Evolutionary conservation across 2,329 filamentous ascomycete species (phyloP).

Genomic region (Fusarium liriodendri): DNA sequence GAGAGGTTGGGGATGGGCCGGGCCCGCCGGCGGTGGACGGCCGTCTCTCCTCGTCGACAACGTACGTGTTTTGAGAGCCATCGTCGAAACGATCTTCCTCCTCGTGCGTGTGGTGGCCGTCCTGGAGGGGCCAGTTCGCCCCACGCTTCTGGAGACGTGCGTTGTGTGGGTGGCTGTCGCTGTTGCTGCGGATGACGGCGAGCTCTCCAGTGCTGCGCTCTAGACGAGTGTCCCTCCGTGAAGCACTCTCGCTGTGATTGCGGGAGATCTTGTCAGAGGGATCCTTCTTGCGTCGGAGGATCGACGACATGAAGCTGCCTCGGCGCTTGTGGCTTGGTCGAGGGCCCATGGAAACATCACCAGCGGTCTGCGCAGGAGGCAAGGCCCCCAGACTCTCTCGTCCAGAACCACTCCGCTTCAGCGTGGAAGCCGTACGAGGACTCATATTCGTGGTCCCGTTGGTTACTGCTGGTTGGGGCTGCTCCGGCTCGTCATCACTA

Average conservation of each 20-base stretch:
- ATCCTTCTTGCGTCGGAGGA: slow-evolving; percentile 72
- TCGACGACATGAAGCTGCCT: slow-evolving; percentile 66
- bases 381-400: slow-evolving; percentile 48
- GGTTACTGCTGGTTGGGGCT: slow-evolving; percentile 22
- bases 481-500: slow-evolving; percentile 62
- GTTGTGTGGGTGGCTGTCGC: slow-evolving; percentile 40
- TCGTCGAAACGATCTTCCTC: slow-evolving; percentile 42
- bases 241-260: slow-evolving; percentile 66
- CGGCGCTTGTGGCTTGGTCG: slow-evolving; percentile 52
- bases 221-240: slow-evolving; percentile 70
- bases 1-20: slow-evolving; percentile 40
- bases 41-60: slow-evolving; percentile 42
- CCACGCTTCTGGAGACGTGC: slow-evolving; percentile 44
- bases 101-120: slow-evolving; percentile 48
- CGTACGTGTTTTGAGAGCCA: slow-evolving; percentile 41
- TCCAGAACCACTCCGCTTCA: slow-evolving; percentile 57
- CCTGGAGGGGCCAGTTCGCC: slow-evolving; percentile 50
- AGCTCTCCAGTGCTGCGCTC: slow-evolving; percentile 69
- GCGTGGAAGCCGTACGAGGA: slow-evolving; percentile 40
- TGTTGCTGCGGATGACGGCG: slow-evolving; percentile 55
- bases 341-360: slow-evolving; percentile 27
- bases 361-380: slow-evolving; percentile 36
- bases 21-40: slow-evolving; percentile 51
- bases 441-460: slow-evolving; percentile 19
- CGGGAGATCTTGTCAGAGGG: slow-evolving; percentile 64